These are phyloP conservation scores for Lentinula edodes DNA, from an alignment of 768 basidiomycete genomes.

Conservation along the genomic window DNA sequence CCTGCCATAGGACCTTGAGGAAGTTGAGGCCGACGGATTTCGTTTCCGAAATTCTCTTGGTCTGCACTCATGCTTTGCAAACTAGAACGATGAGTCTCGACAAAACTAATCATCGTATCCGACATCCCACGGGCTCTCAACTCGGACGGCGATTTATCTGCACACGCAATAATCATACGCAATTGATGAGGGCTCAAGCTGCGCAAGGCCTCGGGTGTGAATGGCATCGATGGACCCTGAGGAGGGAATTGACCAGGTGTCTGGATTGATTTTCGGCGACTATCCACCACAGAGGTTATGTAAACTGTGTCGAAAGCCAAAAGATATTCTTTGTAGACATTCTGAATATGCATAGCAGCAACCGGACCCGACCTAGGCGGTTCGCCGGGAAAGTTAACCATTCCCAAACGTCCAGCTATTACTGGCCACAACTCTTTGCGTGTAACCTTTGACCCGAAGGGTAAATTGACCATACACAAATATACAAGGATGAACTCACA, in stretches of 20 bases:
- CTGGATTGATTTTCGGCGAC: constrained; percentile 18
- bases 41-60: constrained; percentile 29
- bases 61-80: constrained; percentile 37
- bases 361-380: constrained; percentile 60
- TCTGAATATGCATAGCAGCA: constrained; percentile 52
- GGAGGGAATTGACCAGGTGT: constrained; percentile 4
- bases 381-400: constrained; percentile 62
- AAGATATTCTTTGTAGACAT: constrained; percentile 58
- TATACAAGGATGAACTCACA: constrained; percentile 26
- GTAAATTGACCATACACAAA: background rate
- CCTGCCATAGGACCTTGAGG: background rate
- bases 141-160: constrained; percentile 39
- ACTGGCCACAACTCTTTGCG: constrained; percentile 56
- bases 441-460: constrained; percentile 35
- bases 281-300: constrained; percentile 33
- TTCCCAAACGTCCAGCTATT: constrained; percentile 63
- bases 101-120: constrained; percentile 46
- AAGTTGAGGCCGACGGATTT: constrained; percentile 10
- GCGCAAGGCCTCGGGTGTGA: background rate
- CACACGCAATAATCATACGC: constrained; percentile 41
- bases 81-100: constrained; percentile 50
- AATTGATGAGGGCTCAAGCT: constrained; percentile 26
- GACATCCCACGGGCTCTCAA: constrained; percentile 46
- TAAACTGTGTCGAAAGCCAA: constrained; percentile 52
- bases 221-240: constrained; percentile 5